A percentile compares a stretch with the other conserved stretches of the same genome.
Evolutionary conservation across 805 yeast genomes (phyloP).

Genomic region (Maudiozyma saulgeensis): DNA sequence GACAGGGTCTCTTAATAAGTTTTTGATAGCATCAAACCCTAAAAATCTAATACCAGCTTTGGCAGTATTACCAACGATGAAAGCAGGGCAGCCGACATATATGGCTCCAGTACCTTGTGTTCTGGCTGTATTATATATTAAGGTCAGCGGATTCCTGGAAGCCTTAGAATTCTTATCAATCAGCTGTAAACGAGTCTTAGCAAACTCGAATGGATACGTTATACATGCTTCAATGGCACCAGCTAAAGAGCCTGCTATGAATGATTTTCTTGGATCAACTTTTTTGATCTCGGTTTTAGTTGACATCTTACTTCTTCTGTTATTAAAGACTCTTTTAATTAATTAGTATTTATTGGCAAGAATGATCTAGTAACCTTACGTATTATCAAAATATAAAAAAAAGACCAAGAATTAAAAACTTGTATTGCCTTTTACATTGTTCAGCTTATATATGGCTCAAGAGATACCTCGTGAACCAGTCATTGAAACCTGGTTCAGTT

Average conservation of each 20-base stretch:
- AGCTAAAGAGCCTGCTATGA: constrained; percentile 91
- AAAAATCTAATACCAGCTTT: constrained; percentile 93
- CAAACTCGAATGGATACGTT: constrained; percentile 95
- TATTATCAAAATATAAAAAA: too few relatives aligned
- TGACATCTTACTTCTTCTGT: constrained; percentile 2
- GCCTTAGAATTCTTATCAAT: constrained; percentile 53
- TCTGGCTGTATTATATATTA: constrained; percentile 65
- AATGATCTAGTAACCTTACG: too few relatives aligned
- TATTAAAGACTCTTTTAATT: too few relatives aligned
- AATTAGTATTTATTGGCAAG: too few relatives aligned
- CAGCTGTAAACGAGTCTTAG: constrained; percentile 85
- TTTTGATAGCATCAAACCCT: constrained; percentile 84
- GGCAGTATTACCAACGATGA: constrained; percentile 90
- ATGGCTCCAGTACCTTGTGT: constrained; percentile 71
- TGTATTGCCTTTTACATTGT: too few relatives aligned
- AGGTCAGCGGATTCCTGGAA: constrained; percentile 74
- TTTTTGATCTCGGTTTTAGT: constrained; percentile 3
- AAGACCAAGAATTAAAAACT: too few relatives aligned
- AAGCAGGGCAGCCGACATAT: constrained; percentile 94
- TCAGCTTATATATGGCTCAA: too few relatives aligned
- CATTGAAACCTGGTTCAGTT: too few relatives aligned
- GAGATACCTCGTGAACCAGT: too few relatives aligned
- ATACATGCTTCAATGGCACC: constrained; percentile 91
- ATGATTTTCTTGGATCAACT: constrained; percentile 69
- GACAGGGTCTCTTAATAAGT: constrained; percentile 63